A percentile compares a stretch with the other conserved stretches of the same genome.
Evolutionary conservation across 2,329 filamentous ascomycete genomes (phyloP).

Genomic region (Talaromyces sp.): DNA sequence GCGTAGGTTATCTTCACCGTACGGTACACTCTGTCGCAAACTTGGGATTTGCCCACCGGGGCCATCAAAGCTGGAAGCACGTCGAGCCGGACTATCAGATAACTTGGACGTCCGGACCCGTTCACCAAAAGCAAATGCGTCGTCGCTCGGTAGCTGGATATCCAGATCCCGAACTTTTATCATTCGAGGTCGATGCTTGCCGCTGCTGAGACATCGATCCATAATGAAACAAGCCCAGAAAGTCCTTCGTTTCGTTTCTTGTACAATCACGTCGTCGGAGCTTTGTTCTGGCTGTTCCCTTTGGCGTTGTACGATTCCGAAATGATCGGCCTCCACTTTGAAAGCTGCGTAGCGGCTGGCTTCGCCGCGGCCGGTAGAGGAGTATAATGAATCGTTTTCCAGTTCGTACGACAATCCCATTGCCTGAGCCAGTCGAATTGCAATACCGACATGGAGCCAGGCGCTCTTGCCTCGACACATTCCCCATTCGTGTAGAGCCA

Average conservation of each 20-base stretch:
- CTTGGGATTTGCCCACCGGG: constrained; percentile 38
- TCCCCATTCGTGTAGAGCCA: constrained; percentile 55
- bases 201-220: constrained; percentile 44
- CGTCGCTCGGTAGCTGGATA: constrained; percentile 29
- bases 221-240: constrained; percentile 53
- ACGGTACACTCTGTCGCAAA: constrained; percentile 37
- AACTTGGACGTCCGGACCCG: constrained; percentile 50
- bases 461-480: constrained; percentile 50
- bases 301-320: constrained; percentile 30
- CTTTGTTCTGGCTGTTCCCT: constrained; percentile 33
- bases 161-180: constrained; percentile 47
- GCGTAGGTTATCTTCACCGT: constrained; percentile 36
- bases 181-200: constrained; percentile 51
- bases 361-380: constrained; percentile 29
- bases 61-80: constrained; percentile 37
- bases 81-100: constrained; percentile 38
- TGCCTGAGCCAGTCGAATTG: constrained; percentile 42
- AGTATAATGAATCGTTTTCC: constrained; percentile 37
- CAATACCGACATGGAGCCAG: constrained; percentile 48
- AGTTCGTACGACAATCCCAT: constrained; percentile 44
- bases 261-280: constrained; percentile 47
- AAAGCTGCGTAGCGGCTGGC: constrained; percentile 24
- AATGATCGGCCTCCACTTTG: constrained; percentile 34
- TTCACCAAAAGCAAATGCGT: constrained; percentile 52
- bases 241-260: constrained; percentile 48